phyloP scores from a whole-genome alignment of 1,284 basidiomycete species.

The Ceratobasidium sp. region DNA sequence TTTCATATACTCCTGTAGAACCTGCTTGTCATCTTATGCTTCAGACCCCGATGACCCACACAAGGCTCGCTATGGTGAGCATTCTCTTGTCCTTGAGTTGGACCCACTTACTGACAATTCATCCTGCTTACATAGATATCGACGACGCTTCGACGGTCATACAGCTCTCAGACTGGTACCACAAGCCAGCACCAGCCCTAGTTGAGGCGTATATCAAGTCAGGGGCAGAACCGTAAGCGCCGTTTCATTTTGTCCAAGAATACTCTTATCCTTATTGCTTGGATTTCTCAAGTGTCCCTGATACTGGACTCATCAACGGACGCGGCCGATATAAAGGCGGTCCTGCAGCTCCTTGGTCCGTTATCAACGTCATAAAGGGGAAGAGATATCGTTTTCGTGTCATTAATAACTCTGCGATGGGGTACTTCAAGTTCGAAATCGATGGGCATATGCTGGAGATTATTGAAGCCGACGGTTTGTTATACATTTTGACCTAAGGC shows the following conservation, averaged over 20 bases:
- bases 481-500: conserved; percentile 46
- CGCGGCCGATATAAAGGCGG: conserved; percentile 62
- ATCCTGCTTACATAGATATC: conserved; percentile 36
- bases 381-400: conserved; percentile 69
- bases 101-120: neutral
- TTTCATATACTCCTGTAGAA: neutral
- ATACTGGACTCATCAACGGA: conserved; percentile 69
- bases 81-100: neutral
- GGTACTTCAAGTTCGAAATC: conserved; percentile 53
- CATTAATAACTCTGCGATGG: conserved; percentile 61
- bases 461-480: conserved; percentile 59
- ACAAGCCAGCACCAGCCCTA: conserved; percentile 54
- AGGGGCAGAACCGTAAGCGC: conserved; percentile 44
- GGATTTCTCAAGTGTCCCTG: conserved; percentile 55
- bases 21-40: neutral
- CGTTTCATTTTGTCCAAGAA: conserved; percentile 16
- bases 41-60: conserved; percentile 41
- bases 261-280: conserved; percentile 50
- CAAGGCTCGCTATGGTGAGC: conserved; percentile 29
- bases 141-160: conserved; percentile 56
- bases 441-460: conserved; percentile 51
- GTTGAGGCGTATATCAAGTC: neutral
- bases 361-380: conserved; percentile 58
- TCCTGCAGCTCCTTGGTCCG: conserved; percentile 56
- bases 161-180: conserved; percentile 64